phyloP scores from a whole-genome alignment of 345 rosid genomes.

The Gynandropsis gynandra region DNA sequence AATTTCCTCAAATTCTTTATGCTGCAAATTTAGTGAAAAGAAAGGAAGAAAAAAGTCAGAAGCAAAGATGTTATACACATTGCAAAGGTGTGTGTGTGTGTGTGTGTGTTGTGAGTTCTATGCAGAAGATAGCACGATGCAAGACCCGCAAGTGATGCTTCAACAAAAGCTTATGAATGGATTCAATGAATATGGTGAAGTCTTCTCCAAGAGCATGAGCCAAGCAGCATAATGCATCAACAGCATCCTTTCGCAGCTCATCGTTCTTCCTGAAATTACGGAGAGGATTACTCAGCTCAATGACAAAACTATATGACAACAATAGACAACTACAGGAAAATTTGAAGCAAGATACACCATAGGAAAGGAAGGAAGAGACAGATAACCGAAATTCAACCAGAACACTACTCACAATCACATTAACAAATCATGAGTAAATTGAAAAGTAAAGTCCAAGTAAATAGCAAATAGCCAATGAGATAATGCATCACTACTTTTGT shows the following conservation, averaged over 20 bases:
- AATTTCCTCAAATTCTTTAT: constrained; percentile 94
- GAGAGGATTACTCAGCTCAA: constrained; percentile 10
- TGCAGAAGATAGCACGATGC: constrained; percentile 16
- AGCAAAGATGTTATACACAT: background rate
- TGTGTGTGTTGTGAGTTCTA: constrained; percentile 1
- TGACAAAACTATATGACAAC: background rate
- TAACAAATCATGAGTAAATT: too few species aligned
- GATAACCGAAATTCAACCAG: too few species aligned
- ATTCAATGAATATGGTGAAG: constrained; percentile 86
- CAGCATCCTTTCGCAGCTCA: constrained; percentile 92
- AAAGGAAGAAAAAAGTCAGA: constrained; percentile 5
- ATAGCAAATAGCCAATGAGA: too few species aligned
- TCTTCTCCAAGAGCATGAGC: constrained; percentile 99
- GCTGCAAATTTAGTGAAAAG: constrained; percentile 42
- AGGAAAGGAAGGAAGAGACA: background rate
- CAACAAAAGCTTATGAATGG: constrained; percentile 77
- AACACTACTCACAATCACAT: too few species aligned
- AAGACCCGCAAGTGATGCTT: constrained; percentile 66
- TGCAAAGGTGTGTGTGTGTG: constrained; percentile 3
- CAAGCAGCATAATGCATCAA: constrained; percentile 95
- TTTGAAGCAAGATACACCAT: constrained; percentile 2
- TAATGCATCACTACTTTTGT: too few species aligned
- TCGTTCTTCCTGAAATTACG: constrained; percentile 58
- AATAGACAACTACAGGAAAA: background rate
- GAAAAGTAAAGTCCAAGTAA: too few species aligned